These are phyloP conservation scores for Orychophragmus violaceus DNA, from an alignment of 345 rosid species.

Conservation along the genomic window DNA sequence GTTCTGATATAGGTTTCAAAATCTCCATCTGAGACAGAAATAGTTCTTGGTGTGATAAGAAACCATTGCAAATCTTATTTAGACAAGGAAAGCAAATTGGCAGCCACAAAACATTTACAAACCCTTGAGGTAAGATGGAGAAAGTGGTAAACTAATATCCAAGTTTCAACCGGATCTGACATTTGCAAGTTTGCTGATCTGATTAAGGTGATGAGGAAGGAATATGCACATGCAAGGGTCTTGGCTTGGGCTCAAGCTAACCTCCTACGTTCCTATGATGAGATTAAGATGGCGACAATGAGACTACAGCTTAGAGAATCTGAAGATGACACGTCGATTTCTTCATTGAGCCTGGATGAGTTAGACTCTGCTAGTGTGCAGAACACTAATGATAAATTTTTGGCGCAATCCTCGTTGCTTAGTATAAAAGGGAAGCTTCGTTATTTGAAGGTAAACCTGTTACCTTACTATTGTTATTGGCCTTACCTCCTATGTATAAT, in stretches of 20 bases:
- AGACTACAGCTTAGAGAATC: conserved; percentile 71
- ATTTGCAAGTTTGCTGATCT: conserved; percentile 14
- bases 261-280: conserved; percentile 78
- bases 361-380: conserved; percentile 66
- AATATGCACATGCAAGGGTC: conserved; percentile 68
- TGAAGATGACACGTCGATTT: conserved; percentile 67
- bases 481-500: background rate
- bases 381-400: conserved; percentile 73
- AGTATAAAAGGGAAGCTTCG: conserved; percentile 79
- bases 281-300: conserved; percentile 88
- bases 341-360: conserved; percentile 69
- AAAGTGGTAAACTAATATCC: background rate
- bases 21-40: conserved; percentile 78
- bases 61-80: conserved; percentile 59
- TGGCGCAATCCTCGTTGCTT: conserved; percentile 52
- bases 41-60: conserved; percentile 83
- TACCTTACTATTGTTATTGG: background rate
- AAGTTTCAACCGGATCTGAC: conserved; percentile 26
- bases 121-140: conserved; percentile 57
- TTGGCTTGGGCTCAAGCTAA: conserved; percentile 84
- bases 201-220: conserved; percentile 79
- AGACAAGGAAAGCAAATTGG: conserved; percentile 47
- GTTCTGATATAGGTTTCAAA: conserved; percentile 58
- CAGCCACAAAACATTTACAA: conserved; percentile 66
- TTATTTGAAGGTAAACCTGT: conserved; percentile 66